Evolutionary conservation across 208 protist genomes (phyloP).

Genomic region (Crithidia sp.): DNA sequence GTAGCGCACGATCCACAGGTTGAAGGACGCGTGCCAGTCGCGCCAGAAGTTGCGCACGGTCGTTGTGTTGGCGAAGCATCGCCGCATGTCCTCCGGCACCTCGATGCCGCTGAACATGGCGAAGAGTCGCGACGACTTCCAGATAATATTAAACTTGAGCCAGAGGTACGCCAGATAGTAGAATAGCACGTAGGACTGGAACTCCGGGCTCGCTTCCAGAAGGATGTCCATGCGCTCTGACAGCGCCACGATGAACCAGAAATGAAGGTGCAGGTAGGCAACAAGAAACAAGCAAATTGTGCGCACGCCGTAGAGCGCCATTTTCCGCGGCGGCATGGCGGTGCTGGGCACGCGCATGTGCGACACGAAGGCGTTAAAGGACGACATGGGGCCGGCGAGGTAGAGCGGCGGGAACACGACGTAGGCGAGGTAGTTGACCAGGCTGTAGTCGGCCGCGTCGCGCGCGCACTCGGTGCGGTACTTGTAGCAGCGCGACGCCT

Average conservation of each 20-base stretch:
- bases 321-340: slow-evolving; percentile 17
- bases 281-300: background rate
- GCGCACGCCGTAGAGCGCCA: slow-evolving; percentile 29
- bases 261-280: background rate
- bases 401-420: slow-evolving; percentile 91
- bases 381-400: slow-evolving; percentile 87
- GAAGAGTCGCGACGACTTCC: slow-evolving; percentile 86
- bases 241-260: slow-evolving; percentile 4
- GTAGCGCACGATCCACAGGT: slow-evolving; percentile 94
- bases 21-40: slow-evolving; percentile 94
- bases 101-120: slow-evolving; percentile 86
- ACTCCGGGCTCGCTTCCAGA: background rate
- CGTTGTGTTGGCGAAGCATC: slow-evolving; percentile 86
- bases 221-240: slow-evolving; percentile 1
- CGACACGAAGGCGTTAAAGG: slow-evolving; percentile 90
- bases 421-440: slow-evolving; percentile 86
- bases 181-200: background rate
- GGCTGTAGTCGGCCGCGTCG: slow-evolving; percentile 60
- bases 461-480: slow-evolving; percentile 63
- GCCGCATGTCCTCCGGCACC: slow-evolving; percentile 89
- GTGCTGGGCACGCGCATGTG: slow-evolving; percentile 56
- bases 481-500: slow-evolving; percentile 53
- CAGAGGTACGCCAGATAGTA: slow-evolving; percentile 66
- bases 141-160: slow-evolving; percentile 91
- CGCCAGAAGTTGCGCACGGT: slow-evolving; percentile 93